phyloP scores from a whole-genome alignment of 306 rosid genomes.

The Cicer pinnatifidum region DNA sequence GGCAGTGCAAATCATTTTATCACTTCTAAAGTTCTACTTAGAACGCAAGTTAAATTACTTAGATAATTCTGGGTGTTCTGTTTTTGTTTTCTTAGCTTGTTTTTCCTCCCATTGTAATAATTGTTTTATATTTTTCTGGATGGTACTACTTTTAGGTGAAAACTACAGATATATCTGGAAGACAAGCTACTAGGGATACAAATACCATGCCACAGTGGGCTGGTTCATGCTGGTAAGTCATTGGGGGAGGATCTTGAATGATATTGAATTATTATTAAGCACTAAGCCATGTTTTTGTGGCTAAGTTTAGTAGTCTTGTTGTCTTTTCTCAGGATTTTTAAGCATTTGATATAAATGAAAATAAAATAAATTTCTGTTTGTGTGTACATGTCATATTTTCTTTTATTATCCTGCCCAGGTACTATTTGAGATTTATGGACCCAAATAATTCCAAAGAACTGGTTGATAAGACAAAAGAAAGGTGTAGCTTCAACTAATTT shows the following conservation, averaged over 20 bases:
- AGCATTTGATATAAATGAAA: slow-evolving; percentile 31
- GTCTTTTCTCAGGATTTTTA: slow-evolving; percentile 37
- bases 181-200: slow-evolving; percentile 86
- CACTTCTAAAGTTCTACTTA: neutral
- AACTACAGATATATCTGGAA: slow-evolving; percentile 78
- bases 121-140: slow-evolving; percentile 26
- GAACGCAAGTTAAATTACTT: slow-evolving; percentile 14
- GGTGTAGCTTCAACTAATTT: slow-evolving; percentile 47
- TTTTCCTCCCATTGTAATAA: slow-evolving; percentile 17
- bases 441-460: slow-evolving; percentile 76
- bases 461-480: slow-evolving; percentile 80
- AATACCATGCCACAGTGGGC: slow-evolving; percentile 99
- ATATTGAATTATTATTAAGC: slow-evolving; percentile 27
- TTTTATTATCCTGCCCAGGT: slow-evolving; percentile 62
- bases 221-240: slow-evolving; percentile 94
- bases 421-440: slow-evolving; percentile 97
- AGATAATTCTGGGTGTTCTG: slow-evolving; percentile 26
- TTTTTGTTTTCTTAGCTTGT: slow-evolving; percentile 22
- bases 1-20: slow-evolving; percentile 12
- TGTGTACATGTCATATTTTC: slow-evolving; percentile 37
- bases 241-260: slow-evolving; percentile 39
- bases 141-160: slow-evolving; percentile 55
- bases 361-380: slow-evolving; percentile 19
- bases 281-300: slow-evolving; percentile 30
- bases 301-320: slow-evolving; percentile 3